Percentiles rank a stretch among this genome's conserved stretches.
Conservation (phyloP, 192 early-diverging fungal genomes). For the Linnemannia elongata region DNA sequence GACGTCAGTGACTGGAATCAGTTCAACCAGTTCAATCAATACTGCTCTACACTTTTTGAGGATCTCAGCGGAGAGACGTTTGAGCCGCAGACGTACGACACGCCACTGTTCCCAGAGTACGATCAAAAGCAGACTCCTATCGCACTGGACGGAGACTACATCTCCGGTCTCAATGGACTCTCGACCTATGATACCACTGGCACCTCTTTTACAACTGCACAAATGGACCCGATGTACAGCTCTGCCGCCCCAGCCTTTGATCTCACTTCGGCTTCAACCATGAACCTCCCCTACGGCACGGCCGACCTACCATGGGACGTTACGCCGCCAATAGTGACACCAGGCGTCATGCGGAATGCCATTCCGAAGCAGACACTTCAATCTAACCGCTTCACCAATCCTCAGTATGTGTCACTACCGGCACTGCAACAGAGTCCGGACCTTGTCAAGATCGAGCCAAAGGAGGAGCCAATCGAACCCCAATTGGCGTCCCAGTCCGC, state of each 20-base stretch:
- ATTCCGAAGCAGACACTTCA: slow-evolving; percentile 3
- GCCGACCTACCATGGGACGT: slow-evolving; percentile 2
- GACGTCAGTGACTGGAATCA: slow-evolving; percentile 41
- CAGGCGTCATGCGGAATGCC: slow-evolving; percentile 11
- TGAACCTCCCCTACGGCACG: background rate
- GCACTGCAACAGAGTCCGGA: slow-evolving; percentile 17
- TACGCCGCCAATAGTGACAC: background rate
- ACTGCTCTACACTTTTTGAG: slow-evolving; percentile 39
- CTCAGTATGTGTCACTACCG: slow-evolving; percentile 27
- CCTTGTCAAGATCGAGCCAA: slow-evolving; percentile 18
- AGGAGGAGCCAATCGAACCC: slow-evolving; percentile 18
- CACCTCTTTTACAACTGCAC: background rate
- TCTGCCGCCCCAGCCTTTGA: slow-evolving; percentile 6
- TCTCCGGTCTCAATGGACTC: background rate
- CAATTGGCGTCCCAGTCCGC: background rate
- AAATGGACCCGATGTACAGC: slow-evolving; percentile 29
- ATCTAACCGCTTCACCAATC: slow-evolving; percentile 31
- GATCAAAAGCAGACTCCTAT: slow-evolving; percentile 29
- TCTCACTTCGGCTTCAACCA: background rate
- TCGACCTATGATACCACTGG: background rate
- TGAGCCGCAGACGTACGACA: slow-evolving; percentile 30
- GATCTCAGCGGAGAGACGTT: slow-evolving; percentile 49
- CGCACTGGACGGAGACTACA: slow-evolving; percentile 12
- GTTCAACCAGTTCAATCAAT: slow-evolving; percentile 52
- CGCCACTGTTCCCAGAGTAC: slow-evolving; percentile 38